Percentiles rank a stretch among this genome's conserved stretches.
These are phyloP conservation scores for Gilbertella persicaria DNA, from an alignment of 371 early-diverging fungal species.

Conservation along the genomic window DNA sequence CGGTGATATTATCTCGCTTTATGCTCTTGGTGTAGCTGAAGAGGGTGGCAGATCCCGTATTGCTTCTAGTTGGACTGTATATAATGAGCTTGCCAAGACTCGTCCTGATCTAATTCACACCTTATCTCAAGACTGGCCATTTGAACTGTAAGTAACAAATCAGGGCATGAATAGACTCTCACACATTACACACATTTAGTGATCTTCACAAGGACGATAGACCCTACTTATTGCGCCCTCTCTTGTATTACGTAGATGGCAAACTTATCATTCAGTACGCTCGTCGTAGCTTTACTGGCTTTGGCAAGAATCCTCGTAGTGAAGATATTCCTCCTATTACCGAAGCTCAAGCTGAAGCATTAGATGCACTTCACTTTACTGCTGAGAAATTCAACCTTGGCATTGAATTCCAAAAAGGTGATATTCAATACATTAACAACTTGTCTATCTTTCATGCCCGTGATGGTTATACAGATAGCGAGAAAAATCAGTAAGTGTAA, in stretches of 20 bases:
- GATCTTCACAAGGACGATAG: slow-evolving; percentile 15
- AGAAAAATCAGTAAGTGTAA: slow-evolving; percentile 22
- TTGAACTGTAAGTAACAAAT: slow-evolving; percentile 21
- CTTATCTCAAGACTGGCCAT: slow-evolving; percentile 27
- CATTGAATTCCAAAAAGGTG: slow-evolving; percentile 31
- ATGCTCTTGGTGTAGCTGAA: slow-evolving; percentile 34
- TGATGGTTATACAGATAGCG: slow-evolving; percentile 30
- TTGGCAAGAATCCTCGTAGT: slow-evolving; percentile 31
- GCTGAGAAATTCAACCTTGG: slow-evolving; percentile 30
- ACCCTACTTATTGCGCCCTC: slow-evolving; percentile 20
- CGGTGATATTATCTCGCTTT: slow-evolving; percentile 36
- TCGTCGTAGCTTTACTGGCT: slow-evolving; percentile 31
- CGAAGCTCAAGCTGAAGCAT: slow-evolving; percentile 33
- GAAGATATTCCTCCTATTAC: slow-evolving; percentile 34
- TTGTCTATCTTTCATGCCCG: slow-evolving; percentile 38
- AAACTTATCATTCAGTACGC: slow-evolving; percentile 38
- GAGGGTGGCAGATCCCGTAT: slow-evolving; percentile 32
- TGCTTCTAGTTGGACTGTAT: slow-evolving; percentile 38
- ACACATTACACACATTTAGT: not conserved
- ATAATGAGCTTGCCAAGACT: slow-evolving; percentile 30
- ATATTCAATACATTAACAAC: slow-evolving; percentile 36
- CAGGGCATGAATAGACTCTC: not conserved
- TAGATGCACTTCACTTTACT: slow-evolving; percentile 30
- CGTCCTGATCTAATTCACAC: slow-evolving; percentile 35
- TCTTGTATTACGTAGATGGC: slow-evolving; percentile 26